Base-by-base conservation (phyloP, 2,329 filamentous ascomycete genomes). In the Elsinoe necatrix region DNA sequence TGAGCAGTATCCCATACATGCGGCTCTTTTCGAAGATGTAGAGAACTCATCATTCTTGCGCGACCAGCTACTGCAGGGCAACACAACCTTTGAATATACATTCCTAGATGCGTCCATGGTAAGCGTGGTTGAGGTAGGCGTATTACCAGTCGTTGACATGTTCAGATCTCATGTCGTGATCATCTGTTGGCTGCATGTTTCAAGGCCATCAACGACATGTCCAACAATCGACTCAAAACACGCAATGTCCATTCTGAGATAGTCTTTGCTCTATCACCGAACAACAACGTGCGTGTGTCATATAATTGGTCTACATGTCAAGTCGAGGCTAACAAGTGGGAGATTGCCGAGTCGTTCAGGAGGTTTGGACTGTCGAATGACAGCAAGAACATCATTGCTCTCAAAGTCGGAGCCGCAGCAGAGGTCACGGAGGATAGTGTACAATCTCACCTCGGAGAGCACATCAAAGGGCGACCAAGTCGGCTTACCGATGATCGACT, bases 331-430 rank as follows among this genome's bases (percentile, higher is more conserved):
- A 25, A 62, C 54, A 8, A 20, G 8, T 0, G 29, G 16, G 63
- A 95, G 89, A 97, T 98, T 66, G 82, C 89, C 54, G 91, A 96
- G 64, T 85, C 90, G 0, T 97, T 97, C 72, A 85, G 89, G 29
- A 85, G 86, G 55, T 95, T 93, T 66, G 93, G 93, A 48, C 84
- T 97, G 58, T 76, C 80, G 0, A 81, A 88, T 11, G 73, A 77
- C 9, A 93, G 86, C 1, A 84, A 78, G 43, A 72, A 84, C 63
- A 72, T 98, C n/a, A 74, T 96, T 2, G 83, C 88, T 5, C 77
- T 96, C 65, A 97, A 96, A 68, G 77, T 97, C 21, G 79, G 84
- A 8, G 76, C 71, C 74, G 61, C 61, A 50, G 50, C 58, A 2
- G 51, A 57, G 58, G 25, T 75, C 47, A 73, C 76, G 4, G 67